Base-by-base conservation (phyloP, 495 filamentous ascomycete genomes). In the Penicillium nucicola region DNA sequence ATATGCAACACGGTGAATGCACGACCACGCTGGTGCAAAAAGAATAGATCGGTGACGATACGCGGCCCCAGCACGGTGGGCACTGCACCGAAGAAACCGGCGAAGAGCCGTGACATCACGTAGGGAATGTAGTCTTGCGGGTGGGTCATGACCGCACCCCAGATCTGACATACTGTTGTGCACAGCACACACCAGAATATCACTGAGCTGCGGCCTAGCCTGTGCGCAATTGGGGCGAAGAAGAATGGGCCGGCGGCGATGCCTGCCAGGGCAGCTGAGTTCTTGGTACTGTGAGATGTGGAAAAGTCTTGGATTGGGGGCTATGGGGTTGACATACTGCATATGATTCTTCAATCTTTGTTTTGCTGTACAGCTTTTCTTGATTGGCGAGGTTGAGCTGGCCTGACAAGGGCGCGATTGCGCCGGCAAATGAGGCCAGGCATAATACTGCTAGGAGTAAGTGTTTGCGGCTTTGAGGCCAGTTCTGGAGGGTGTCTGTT, bases 1-100 rank as follows among this genome's bases (percentile, higher is more conserved):
- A 76, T 65, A 23, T 77, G 63, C 14, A 76, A 64, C 10, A 64
- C 55, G 2, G 68, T 71, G 42, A 79, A 80, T 5, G 77, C 75
- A 17, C 60, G 60, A 6, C 71, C 71, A 18, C 67, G 67, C 59
- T 79, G 66, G 30, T 79, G 74, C 40, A 77, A 53, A 49, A 72
- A 77, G 55, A 75, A 76, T 18, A 77, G 28, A 37, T 79, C 69
- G 17, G 71, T 68, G 33, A 77, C 62, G 5, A 69, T 55, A 15
- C 71, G 62, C 13, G 61, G 60, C 5, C 72, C 76, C 17, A 79
- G 53, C 7, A 72, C 61, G 14, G 62, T 61, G 1, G 69, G 68
- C 9, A 76, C 60, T 3, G 57, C 65, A 15, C 62, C 75, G 49
- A 71, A 75, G 46, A 71, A 58, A 20, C 74, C 74, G 13, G 60